Evolutionary conservation across 2,329 filamentous ascomycete genomes (phyloP).

Genomic region (Orbilia quercus): DNA sequence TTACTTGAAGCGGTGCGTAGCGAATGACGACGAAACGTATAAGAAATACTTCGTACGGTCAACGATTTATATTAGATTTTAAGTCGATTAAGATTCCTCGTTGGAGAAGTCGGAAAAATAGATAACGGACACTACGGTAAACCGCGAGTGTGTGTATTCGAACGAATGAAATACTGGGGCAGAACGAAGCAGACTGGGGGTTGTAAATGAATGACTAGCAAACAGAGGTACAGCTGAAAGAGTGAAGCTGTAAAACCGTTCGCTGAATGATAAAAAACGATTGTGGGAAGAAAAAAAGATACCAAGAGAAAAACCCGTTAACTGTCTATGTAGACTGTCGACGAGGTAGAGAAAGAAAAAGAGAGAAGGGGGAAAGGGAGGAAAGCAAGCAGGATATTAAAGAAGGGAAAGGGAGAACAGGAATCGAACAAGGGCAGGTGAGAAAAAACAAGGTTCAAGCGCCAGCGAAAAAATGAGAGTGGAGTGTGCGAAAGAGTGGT

Average conservation of each 20-base stretch:
- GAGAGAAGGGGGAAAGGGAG: conserved; percentile 61
- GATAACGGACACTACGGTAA: background rate
- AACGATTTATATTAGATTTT: conserved; percentile 55
- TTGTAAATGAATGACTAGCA: conserved; percentile 60
- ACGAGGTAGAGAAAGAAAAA: conserved; percentile 53
- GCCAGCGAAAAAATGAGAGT: conserved; percentile 44
- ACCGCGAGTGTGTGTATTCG: conserved; percentile 8
- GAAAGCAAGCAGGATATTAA: conserved; percentile 61
- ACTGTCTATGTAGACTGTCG: conserved; percentile 58
- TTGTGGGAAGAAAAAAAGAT: conserved; percentile 57
- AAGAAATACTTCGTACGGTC: conserved; percentile 51
- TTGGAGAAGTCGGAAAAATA: conserved; percentile 14
- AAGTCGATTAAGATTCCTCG: conserved; percentile 39
- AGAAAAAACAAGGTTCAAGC: conserved; percentile 58
- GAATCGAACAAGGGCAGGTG: conserved; percentile 4
- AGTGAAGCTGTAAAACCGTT: conserved; percentile 59
- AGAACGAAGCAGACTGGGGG: conserved; percentile 48
- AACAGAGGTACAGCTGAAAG: conserved; percentile 61
- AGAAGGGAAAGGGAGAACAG: conserved; percentile 53
- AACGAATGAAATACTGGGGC: conserved; percentile 15
- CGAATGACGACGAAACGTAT: conserved; percentile 47
- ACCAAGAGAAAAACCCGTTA: no score
- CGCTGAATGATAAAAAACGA: conserved; percentile 59
- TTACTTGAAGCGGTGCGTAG: conserved; percentile 50
- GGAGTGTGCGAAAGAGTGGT: conserved; percentile 44